A percentile compares a stretch with the other conserved stretches of the same genome.
Conservation (phyloP, 2,329 filamentous ascomycete genomes). For the Fusarium annulatum region DNA sequence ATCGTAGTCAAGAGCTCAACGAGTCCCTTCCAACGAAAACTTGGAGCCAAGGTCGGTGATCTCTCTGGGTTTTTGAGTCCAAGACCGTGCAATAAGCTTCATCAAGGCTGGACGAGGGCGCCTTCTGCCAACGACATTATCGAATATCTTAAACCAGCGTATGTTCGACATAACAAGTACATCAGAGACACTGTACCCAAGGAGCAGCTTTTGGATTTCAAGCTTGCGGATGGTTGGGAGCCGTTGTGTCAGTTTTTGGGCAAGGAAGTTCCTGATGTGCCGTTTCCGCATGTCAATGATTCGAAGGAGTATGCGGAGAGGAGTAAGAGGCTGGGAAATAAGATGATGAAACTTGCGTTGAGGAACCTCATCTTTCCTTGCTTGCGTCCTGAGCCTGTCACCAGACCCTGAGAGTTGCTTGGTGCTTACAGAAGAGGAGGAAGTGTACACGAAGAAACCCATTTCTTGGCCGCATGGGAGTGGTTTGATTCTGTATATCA, state of each 20-base stretch:
- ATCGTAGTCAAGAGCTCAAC: neutral
- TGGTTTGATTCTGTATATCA: neutral
- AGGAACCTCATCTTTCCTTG: constrained; percentile 11
- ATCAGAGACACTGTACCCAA: constrained; percentile 39
- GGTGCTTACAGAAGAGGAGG: rapidly evolving
- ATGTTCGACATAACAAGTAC: constrained; percentile 44
- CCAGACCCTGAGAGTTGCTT: neutral
- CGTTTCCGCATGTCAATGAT: constrained; percentile 48
- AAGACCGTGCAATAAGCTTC: constrained; percentile 11
- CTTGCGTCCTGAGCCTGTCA: neutral
- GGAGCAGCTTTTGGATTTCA: constrained; percentile 46
- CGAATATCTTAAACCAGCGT: constrained; percentile 31
- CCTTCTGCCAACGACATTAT: neutral
- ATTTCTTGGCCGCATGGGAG: neutral
- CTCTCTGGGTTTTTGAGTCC: constrained; percentile 3
- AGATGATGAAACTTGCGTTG: constrained; percentile 2
- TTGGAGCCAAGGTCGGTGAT: neutral
- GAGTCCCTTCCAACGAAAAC: neutral
- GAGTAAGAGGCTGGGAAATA: neutral
- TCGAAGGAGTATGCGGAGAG: constrained; percentile 7
- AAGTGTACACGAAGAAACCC: neutral
- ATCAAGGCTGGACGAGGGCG: constrained; percentile 20
- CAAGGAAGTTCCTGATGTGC: constrained; percentile 43
- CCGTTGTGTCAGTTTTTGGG: constrained; percentile 51
- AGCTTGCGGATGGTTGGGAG: constrained; percentile 47